A percentile compares a stretch with the other conserved stretches of the same genome.
These are phyloP conservation scores for Aspergillus incahuasiensis DNA, from an alignment of 495 filamentous ascomycete species.

Conservation along the genomic window DNA sequence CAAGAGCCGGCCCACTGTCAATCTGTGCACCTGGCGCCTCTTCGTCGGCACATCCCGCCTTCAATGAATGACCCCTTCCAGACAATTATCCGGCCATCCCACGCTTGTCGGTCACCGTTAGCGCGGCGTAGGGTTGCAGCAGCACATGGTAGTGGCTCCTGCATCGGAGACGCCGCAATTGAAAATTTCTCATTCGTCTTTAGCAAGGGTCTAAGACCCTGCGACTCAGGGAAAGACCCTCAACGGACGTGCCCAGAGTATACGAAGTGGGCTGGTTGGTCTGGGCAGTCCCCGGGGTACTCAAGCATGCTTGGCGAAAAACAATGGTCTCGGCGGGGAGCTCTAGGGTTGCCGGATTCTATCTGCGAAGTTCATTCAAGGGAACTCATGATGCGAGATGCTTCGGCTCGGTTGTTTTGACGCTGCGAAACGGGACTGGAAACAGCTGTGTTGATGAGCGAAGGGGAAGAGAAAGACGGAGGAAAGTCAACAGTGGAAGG, in stretches of 20 bases:
- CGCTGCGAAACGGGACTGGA: neutral
- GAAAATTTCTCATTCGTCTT: neutral
- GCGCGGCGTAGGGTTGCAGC: neutral
- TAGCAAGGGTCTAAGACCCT: constrained; percentile 1
- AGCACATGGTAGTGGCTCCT: neutral
- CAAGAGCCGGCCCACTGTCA: too few species aligned
- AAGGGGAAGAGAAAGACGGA: neutral
- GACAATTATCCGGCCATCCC: neutral
- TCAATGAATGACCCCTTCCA: too few species aligned
- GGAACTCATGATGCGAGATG: neutral
- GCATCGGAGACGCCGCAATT: neutral
- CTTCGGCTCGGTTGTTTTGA: neutral
- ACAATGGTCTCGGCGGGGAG: neutral
- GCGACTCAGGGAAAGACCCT: neutral
- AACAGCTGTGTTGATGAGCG: neutral
- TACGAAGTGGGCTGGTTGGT: neutral
- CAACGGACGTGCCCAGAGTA: neutral
- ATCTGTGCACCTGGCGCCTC: too few species aligned
- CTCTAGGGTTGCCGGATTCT: too few species aligned
- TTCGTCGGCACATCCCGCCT: neutral
- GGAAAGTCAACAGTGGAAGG: neutral
- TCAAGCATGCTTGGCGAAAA: constrained; percentile 3
- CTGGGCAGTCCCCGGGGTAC: constrained; percentile 3
- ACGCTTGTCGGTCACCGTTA: neutral
- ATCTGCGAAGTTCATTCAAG: too few species aligned